These are phyloP conservation scores for Tetrapisispora namnaoensis DNA, from an alignment of 805 yeast genomes.

Conservation along the genomic window DNA sequence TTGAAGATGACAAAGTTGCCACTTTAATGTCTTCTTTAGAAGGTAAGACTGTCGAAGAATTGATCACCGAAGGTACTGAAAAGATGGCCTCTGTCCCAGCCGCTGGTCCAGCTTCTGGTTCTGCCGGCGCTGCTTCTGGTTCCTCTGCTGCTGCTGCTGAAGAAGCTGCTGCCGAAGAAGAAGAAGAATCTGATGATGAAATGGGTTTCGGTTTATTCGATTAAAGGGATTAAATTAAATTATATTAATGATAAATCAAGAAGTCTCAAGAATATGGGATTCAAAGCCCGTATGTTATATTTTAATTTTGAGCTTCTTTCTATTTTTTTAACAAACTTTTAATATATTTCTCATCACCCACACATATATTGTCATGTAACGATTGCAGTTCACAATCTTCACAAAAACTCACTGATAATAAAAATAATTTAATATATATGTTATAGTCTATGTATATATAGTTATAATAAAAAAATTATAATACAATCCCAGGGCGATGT, in stretches of 20 bases:
- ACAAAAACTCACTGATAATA: background rate
- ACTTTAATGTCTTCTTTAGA: slow-evolving; percentile 75
- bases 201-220: slow-evolving; percentile 91
- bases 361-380: background rate
- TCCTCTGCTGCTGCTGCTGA: slow-evolving; percentile 39
- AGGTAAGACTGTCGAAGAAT: slow-evolving; percentile 85
- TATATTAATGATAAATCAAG: background rate
- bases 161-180: slow-evolving; percentile 53
- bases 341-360: background rate
- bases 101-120: slow-evolving; percentile 90
- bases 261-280: background rate
- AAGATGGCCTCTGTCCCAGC: slow-evolving; percentile 96
- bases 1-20: slow-evolving; percentile 79
- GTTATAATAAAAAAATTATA: background rate
- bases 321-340: background rate
- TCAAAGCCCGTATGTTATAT: too few species aligned
- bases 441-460: background rate
- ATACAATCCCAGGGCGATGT: background rate
- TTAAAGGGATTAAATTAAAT: slow-evolving; percentile 68
- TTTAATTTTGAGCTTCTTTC: background rate
- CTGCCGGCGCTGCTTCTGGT: slow-evolving; percentile 43
- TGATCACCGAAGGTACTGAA: slow-evolving; percentile 89
- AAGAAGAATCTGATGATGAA: slow-evolving; percentile 63
- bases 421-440: background rate
- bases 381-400: background rate